Conservation (phyloP, 2,329 filamentous ascomycete species). For the Aphanocladium album region DNA sequence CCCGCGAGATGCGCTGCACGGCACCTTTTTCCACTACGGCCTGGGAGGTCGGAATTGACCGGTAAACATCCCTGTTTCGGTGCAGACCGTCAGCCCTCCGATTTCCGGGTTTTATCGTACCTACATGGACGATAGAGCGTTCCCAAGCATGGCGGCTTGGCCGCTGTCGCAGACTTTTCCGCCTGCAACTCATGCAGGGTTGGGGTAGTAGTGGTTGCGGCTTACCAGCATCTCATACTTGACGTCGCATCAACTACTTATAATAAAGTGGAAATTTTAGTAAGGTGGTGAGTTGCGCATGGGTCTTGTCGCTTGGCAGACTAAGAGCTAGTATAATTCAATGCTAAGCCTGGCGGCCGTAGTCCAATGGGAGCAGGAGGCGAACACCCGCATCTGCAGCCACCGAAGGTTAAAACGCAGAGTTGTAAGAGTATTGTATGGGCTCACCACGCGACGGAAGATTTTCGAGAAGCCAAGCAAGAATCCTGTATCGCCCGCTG, state of each 20-base stretch:
- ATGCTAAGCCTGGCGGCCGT: not conserved
- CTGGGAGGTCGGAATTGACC: slow-evolving; percentile 1
- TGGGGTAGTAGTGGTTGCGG: slow-evolving; percentile 9
- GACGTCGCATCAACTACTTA: not conserved
- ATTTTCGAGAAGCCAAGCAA: not conserved
- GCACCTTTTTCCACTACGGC: not conserved
- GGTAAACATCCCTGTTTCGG: not conserved
- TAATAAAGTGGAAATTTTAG: slow-evolving; percentile 14
- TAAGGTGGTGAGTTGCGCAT: slow-evolving; percentile 9
- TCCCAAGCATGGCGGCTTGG: not conserved
- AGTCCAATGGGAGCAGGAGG: slow-evolving; percentile 3
- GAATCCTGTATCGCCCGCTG: not conserved
- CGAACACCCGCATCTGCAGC: not conserved
- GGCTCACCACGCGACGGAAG: not conserved
- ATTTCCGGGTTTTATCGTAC: slow-evolving; percentile 4
- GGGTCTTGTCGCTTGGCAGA: slow-evolving; percentile 6
- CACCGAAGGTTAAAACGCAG: not conserved
- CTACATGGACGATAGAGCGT: not conserved
- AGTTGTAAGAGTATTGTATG: not conserved
- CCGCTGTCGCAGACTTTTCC: not conserved
- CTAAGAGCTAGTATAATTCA: slow-evolving; percentile 11
- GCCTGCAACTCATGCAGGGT: not conserved
- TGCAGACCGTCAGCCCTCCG: not conserved
- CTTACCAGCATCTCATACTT: slow-evolving; percentile 5
- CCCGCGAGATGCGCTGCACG: not conserved